Evolutionary conservation across 2,329 filamentous ascomycete species (phyloP), one percentile per base, ranked within the genome.

Genomic region (Sporothrix sp.): DNA sequence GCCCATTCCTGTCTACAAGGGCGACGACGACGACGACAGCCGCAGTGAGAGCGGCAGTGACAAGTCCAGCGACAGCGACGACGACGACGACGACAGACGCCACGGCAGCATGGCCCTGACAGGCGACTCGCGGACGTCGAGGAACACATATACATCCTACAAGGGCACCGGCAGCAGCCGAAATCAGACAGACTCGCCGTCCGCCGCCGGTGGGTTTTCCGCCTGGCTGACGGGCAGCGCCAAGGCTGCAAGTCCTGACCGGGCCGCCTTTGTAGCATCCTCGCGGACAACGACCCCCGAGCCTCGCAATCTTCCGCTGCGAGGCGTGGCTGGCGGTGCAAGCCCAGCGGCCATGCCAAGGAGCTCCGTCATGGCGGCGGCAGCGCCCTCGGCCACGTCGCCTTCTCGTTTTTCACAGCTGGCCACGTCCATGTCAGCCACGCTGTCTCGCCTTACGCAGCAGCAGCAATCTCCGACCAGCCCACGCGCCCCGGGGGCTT

Each of bases 361-460:
- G 13, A 52, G 43, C 40, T n/a, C 36, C 2, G 30, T 39, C 7
- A 4, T 27, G 9, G n/a, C 42, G 21, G 35, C 30, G 13, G 25
- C 44, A 8, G 18, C 52, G n/a, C n/a, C n/a, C n/a, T 11, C 48
- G 3, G 25, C 54, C 35, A 58, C 62, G 21, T 60, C 52, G n/a
- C 58, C 59, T 40, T 71, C 69, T 37, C 71, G 67, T 28, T 68
- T 76, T 54, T 67, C 69, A 35, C 72, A 75, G 56, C 62, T 77
- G 40, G 62, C 69, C 2, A 69, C 72, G 3, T 67, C 70, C 45
- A 66, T 75, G 61, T 68, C 72, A 5, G 65, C 70, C 10, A 61
- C 74, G 39, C 70, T 68, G 2, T 65, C 65, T 5, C 66, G 69
- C 23, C 61, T 69, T 32, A 64, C 60, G 23, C 62, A 62, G 21